Conservation (phyloP, 805 yeast species). For the Saturnispora bothae region DNA sequence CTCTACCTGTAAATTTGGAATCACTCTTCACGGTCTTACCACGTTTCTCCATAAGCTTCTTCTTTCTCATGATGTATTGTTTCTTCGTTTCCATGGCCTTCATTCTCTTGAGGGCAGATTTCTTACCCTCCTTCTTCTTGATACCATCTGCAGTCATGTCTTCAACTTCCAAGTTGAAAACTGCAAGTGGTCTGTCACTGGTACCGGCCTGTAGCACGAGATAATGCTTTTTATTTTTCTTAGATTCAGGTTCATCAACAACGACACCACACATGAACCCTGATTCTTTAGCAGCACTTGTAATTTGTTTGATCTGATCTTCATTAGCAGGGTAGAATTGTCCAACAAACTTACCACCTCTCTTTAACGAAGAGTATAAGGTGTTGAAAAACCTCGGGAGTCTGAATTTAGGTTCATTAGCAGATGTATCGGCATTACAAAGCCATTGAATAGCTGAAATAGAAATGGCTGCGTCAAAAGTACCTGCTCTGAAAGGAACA, state of each 20-base stretch:
- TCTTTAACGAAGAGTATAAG: conserved; percentile 69
- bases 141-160: conserved; percentile 28
- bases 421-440: conserved; percentile 84
- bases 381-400: conserved; percentile 77
- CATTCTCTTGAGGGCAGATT: conserved; percentile 34
- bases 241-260: conserved; percentile 87
- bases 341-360: conserved; percentile 96
- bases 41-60: conserved; percentile 83
- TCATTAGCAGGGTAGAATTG: conserved; percentile 95
- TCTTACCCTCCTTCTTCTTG: conserved; percentile 23
- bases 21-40: conserved; percentile 86
- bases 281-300: conserved; percentile 79
- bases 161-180: conserved; percentile 75
- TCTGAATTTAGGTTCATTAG: conserved; percentile 76
- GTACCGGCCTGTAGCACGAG: conserved; percentile 82
- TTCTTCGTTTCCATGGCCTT: conserved; percentile 63
- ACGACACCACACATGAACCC: conserved; percentile 96
- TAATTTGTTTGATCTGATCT: conserved; percentile 65
- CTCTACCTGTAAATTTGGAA: conserved; percentile 85
- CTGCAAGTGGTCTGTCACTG: conserved; percentile 62
- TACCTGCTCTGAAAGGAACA: conserved; percentile 89
- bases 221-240: conserved; percentile 84
- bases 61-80: conserved; percentile 80
- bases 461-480: conserved; percentile 93
- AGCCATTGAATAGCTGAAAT: conserved; percentile 97